Percentiles rank a stretch among this genome's conserved stretches.
phyloP scores from a whole-genome alignment of 2,329 filamentous ascomycete species.

The Pestalotiopsis sp. region DNA sequence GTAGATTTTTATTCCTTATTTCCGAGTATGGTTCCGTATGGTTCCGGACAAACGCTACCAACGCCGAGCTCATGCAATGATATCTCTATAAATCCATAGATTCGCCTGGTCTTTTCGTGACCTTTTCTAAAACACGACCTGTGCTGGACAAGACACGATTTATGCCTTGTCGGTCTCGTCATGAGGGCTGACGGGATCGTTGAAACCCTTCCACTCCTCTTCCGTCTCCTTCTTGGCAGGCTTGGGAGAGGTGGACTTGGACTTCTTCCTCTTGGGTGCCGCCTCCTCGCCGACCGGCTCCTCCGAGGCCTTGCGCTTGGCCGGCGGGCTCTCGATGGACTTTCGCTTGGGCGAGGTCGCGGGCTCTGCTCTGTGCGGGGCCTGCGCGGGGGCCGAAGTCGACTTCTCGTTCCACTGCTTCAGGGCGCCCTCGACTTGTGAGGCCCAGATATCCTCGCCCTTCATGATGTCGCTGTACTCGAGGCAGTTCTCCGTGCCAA shows the following conservation, averaged over 20 bases:
- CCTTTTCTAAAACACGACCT: background rate
- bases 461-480: conserved; percentile 76
- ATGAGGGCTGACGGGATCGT: background rate
- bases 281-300: background rate
- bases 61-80: conserved; percentile 13
- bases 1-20: background rate
- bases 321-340: conserved; percentile 13
- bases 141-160: background rate
- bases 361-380: conserved; percentile 5
- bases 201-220: conserved; percentile 4
- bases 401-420: conserved; percentile 39
- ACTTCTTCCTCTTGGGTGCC: conserved; percentile 3
- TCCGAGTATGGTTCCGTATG: background rate
- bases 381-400: background rate
- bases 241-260: conserved; percentile 9
- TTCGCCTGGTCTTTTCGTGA: background rate
- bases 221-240: background rate
- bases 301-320: conserved; percentile 16
- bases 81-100: background rate
- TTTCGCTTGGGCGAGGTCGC: conserved; percentile 1
- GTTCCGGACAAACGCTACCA: background rate
- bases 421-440: conserved; percentile 63
- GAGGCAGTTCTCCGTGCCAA: conserved; percentile 71
- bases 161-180: background rate
- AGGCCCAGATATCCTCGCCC: conserved; percentile 82